Base-by-base conservation (phyloP, 306 rosid genomes). In the Canavalia gladiata region DNA sequence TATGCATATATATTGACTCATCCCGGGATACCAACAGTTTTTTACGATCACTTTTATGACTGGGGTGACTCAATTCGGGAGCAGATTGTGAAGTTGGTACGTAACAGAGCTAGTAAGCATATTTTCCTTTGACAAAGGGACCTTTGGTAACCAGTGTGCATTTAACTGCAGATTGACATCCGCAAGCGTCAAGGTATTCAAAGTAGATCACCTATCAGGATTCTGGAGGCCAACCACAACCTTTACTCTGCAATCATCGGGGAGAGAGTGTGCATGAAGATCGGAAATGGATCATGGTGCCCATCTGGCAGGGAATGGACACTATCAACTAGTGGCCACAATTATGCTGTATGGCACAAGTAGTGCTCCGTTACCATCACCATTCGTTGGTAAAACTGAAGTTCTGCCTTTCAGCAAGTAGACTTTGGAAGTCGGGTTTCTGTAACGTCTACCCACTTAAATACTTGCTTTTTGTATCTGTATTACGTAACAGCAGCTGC, bases 21-120 rank as follows among this genome's bases (percentile, higher is more conserved):
- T 88, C 97, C 98, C 0, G 98, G 98, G 78, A 89, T 86, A 57
- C 98, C 98, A n/a, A 72, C 94, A 10, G 92, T 95, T 74, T 95
- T 95, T 84, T 95, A 92, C 74, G 98, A 95, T 77, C 98, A 95
- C 86, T 92, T 92, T 8, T 92, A 75, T 75, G 97, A 92, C 56
- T 88, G 85, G 95, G 92, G 84, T 18, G 76, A 87, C 74, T 84
- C 97, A 66, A 72, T 66, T 60, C 97, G 83, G 62, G 88, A 87
- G 3, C 94, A 95, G 87, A 92, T 92, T 51, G 95, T 89, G 79
- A 95, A 90, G 85, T 81, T 92, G 93, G 98, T 95, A 91, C 1
- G 90, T 64, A 30, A 45, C 25, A 2, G 11, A 25, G 28, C 30
- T 51, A 33, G 31, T 66, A 59, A 18, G 12, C 34, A 34, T 35